These are phyloP conservation scores for Volvox carteri DNA, from an alignment of 163 green algal genomes.

Conservation along the genomic window DNA sequence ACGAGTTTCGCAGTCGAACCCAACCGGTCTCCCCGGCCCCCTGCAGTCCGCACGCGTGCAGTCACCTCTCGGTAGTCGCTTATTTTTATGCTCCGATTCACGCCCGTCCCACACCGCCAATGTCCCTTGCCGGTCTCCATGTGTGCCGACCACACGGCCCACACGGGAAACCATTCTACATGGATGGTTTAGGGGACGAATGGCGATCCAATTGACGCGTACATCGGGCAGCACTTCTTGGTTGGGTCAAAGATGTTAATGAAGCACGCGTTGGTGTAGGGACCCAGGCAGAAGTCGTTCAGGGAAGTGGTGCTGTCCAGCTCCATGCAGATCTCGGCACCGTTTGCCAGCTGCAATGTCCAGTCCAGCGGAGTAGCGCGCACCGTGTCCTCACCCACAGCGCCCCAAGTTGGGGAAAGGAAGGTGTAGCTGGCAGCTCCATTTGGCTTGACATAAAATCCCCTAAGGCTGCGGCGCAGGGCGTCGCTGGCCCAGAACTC, in stretches of 20 bases:
- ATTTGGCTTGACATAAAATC: neutral
- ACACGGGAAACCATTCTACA: neutral
- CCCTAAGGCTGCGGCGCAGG: neutral
- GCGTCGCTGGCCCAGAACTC: constrained; percentile 1
- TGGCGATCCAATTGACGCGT: neutral
- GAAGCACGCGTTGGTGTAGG: neutral
- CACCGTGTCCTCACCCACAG: neutral
- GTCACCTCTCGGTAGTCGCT: neutral
- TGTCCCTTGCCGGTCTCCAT: neutral
- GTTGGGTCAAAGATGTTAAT: neutral
- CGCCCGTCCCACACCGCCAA: neutral
- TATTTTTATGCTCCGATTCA: neutral
- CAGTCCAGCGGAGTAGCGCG: neutral
- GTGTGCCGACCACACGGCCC: neutral
- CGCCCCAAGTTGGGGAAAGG: neutral
- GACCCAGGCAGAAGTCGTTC: neutral
- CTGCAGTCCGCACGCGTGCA: no score
- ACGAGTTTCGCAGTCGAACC: no score
- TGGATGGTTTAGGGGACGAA: neutral
- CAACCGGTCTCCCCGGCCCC: no score
- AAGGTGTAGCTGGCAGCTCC: neutral
- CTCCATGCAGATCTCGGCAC: constrained; percentile 13
- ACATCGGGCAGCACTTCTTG: constrained; percentile 11
- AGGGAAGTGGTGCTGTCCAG: neutral
- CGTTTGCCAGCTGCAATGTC: neutral